Base-by-base conservation (phyloP, 768 basidiomycete genomes). In the Strobilomyces dryophilus region DNA sequence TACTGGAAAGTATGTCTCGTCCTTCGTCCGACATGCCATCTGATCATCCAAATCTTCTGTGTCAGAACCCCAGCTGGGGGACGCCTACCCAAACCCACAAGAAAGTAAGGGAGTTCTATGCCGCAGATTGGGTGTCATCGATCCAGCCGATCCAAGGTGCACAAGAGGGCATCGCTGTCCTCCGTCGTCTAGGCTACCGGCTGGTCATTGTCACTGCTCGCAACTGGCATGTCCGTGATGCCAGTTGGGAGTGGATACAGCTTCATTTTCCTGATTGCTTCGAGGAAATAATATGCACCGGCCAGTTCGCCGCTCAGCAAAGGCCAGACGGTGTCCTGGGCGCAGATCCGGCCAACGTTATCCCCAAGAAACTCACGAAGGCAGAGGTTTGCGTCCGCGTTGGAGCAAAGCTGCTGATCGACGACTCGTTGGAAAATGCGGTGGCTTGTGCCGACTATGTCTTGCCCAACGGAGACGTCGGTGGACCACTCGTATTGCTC, bases 371-470 rank as follows among this genome's bases (percentile, higher is more conserved):
- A 61, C 68, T 88, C 44, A 81, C 76, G 54, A 92, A 92, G 65
- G 82, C 85, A n/a, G 81, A 86, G 61, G 80, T 89, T 43, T 87
- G 88, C 63, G 70, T 79, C 32, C 74, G 80, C 53, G 70, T 91
- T 17, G 76, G 77, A 15, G 85, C 89, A 11, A 74, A 76, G 37
- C 64, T 90, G 36, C 71, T 92, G 48, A 82, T 92, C 53, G 90
- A 92, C 67, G 90, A 92, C 71, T 89, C 88, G 7, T 62, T 84
- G 39, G 89, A 92, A 67, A 91, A 92, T 66, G 86, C 85, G 35
- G 57, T 87, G 26, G 76, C 81, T 52, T 84, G 83, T 56, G 76
- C 74, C 0, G 74, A 64, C 31, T 40, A 71, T 50, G 36, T 52
- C 20, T 43, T 63, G 21, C 47, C 47, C n/a, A 54, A 39, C 5